Percentiles rank a stretch among this genome's conserved stretches.
Conservation (phyloP, 192 early-diverging fungal genomes). For the Podila minutissima region DNA sequence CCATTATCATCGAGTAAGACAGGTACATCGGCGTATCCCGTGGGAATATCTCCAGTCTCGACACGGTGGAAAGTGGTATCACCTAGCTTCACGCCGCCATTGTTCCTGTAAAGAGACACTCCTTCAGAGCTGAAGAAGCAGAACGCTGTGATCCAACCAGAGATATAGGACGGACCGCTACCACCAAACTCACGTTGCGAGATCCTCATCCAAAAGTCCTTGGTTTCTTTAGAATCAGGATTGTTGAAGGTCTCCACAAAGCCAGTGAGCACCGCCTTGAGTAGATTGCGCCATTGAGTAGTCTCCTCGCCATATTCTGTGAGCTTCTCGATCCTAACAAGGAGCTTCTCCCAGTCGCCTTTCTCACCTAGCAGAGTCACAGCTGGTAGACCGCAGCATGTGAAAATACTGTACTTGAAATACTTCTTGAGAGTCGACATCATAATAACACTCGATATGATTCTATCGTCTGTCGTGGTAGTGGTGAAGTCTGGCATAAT, state of each 20-base stretch:
- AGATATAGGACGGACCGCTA: conserved; percentile 7
- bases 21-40: conserved; percentile 15
- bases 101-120: not conserved
- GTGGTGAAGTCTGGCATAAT: conserved; percentile 25
- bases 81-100: conserved; percentile 1
- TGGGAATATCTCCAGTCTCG: conserved; percentile 1
- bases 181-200: not conserved
- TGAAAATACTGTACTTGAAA: conserved; percentile 1
- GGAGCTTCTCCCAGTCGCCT: conserved; percentile 20
- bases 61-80: conserved; percentile 7
- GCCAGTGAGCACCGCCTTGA: conserved; percentile 8
- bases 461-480: conserved; percentile 9
- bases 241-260: conserved; percentile 20
- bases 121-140: conserved; percentile 12
- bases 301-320: conserved; percentile 10
- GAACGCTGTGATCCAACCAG: conserved; percentile 24
- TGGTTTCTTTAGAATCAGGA: conserved; percentile 4
- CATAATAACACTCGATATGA: conserved; percentile 13
- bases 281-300: conserved; percentile 10
- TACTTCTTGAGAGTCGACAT: conserved; percentile 26
- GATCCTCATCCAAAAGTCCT: conserved; percentile 10
- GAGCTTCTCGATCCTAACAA: conserved; percentile 11
- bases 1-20: conserved; percentile 17
- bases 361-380: conserved; percentile 16
- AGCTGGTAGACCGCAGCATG: conserved; percentile 6